phyloP scores from a whole-genome alignment of 345 rosid genomes.

The Kandelia obovata region DNA sequence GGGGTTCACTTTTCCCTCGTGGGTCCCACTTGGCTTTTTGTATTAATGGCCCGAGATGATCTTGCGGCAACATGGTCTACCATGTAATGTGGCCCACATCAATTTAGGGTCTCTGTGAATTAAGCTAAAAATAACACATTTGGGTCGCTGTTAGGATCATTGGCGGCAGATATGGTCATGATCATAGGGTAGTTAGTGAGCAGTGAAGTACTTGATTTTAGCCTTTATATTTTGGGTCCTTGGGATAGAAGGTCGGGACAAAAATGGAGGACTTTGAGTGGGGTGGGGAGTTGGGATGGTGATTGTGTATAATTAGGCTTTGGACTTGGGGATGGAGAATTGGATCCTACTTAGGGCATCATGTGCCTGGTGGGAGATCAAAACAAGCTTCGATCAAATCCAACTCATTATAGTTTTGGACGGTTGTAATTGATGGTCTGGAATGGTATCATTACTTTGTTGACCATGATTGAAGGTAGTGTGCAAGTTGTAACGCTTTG shows the following conservation, averaged over 20 bases:
- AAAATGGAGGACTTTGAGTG: not conserved
- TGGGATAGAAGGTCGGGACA: not conserved
- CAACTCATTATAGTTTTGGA: slow-evolving; percentile 30
- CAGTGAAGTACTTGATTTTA: slow-evolving; percentile 8
- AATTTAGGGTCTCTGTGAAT: not conserved
- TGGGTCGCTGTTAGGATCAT: not conserved
- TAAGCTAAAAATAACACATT: not conserved
- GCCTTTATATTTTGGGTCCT: slow-evolving; percentile 5
- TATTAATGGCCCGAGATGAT: slow-evolving; percentile 15
- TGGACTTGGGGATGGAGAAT: slow-evolving; percentile 15
- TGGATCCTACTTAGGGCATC: slow-evolving; percentile 25
- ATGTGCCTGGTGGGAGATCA: slow-evolving; percentile 17
- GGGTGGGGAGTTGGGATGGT: not conserved
- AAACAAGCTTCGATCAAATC: slow-evolving; percentile 6
- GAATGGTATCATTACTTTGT: slow-evolving; percentile 23
- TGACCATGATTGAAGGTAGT: slow-evolving; percentile 18
- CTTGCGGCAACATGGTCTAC: not conserved
- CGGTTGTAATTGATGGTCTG: slow-evolving; percentile 24
- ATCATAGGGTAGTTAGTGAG: slow-evolving; percentile 17
- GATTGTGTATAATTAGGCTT: slow-evolving; percentile 26
- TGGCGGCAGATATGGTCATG: slow-evolving; percentile 1
- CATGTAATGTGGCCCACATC: not conserved
- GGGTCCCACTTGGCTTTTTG: slow-evolving; percentile 15
- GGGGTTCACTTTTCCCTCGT: slow-evolving; percentile 5
- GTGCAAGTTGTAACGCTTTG: not conserved